Evolutionary conservation across 352 stramenopile genomes (phyloP), one percentile per base, ranked within the genome.

Genomic region (Albugo candida): DNA sequence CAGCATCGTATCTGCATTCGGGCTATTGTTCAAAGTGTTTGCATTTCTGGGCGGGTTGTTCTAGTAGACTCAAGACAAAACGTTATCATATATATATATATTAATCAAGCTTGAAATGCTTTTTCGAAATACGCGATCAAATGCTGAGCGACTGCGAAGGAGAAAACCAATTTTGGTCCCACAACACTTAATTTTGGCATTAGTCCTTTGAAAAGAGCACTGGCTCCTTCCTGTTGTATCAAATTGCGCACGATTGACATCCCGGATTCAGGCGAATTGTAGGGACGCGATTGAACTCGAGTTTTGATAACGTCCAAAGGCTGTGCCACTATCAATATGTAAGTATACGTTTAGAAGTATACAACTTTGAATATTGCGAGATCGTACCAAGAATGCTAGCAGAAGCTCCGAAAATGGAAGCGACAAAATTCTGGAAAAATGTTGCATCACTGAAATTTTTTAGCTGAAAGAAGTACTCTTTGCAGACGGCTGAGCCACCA

Each of bases 281-380:
- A 97, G 37, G 85, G 69, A 36, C 83, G 75, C 41, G 83, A 91
- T 61, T 97, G 91, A 41, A 97, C 79, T 51, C 91, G 76, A 38
- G 88, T 97, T 69, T 97, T 97, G 71, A 97, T 91, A 40, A 97
- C 88, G 70, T 97, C 91, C 45, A 92, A 59, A 37, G 91, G 91
- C 57, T 93, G 80, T 1, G 91, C 82, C 21, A 97, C 91, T 70
- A 53, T 43, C 31, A 17, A 54, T n/a, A 8, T 18, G 13, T 36
- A 42, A 48, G 18, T 13, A 39, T 31, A 31, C 24, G 3, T 31
- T 8, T 10, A 51, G 10, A 47, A 40, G 54, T 36, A 49, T 37
- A 51, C 38, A 58, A 35, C 3, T 31, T 31, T 8, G 8, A 3
- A 31, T 8, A 31, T n/a, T 41, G 50, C 18, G 46, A 41, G 13